These are phyloP conservation scores for Coprinopsis cinerea DNA, from an alignment of 768 basidiomycete genomes.

Conservation along the genomic window DNA sequence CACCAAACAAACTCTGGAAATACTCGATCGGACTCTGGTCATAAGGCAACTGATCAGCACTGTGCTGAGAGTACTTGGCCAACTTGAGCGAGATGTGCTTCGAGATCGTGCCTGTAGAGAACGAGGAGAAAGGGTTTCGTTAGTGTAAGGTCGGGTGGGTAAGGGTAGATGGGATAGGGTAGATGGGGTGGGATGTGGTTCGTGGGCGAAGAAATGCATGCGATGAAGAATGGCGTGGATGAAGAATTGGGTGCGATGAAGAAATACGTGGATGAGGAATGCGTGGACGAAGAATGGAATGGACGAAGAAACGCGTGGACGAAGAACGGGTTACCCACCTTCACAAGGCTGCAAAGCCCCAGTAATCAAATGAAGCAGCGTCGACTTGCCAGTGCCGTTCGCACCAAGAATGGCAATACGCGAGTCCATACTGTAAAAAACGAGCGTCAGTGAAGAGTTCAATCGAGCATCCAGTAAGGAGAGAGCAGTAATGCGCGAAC, in stretches of 20 bases:
- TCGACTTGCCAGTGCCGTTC: slow-evolving; percentile 81
- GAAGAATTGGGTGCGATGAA: too few species aligned
- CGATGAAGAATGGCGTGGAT: too few species aligned
- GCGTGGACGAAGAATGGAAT: too few species aligned
- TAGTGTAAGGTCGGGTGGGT: too few species aligned
- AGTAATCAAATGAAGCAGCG: slow-evolving; percentile 65
- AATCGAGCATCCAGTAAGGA: background rate
- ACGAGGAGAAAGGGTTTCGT: too few species aligned
- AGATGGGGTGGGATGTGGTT: too few species aligned
- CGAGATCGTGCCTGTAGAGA: slow-evolving; percentile 83
- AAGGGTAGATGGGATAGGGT: too few species aligned
- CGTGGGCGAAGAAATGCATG: too few species aligned
- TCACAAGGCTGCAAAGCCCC: slow-evolving; percentile 69
- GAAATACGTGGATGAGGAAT: too few species aligned
- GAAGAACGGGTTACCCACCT: too few species aligned
- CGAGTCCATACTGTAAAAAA: slow-evolving; percentile 71
- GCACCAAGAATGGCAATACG: slow-evolving; percentile 92
- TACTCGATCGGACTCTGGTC: slow-evolving; percentile 89
- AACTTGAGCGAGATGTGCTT: slow-evolving; percentile 90
- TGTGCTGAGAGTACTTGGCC: slow-evolving; percentile 98
- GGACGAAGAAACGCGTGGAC: too few species aligned
- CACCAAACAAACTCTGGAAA: slow-evolving; percentile 72
- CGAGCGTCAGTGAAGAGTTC: background rate
- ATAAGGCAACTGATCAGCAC: slow-evolving; percentile 96
- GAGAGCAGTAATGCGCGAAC: too few species aligned